These are phyloP conservation scores for Arthroderma uncinatum DNA, from an alignment of 2,329 filamentous ascomycete species.

Conservation along the genomic window DNA sequence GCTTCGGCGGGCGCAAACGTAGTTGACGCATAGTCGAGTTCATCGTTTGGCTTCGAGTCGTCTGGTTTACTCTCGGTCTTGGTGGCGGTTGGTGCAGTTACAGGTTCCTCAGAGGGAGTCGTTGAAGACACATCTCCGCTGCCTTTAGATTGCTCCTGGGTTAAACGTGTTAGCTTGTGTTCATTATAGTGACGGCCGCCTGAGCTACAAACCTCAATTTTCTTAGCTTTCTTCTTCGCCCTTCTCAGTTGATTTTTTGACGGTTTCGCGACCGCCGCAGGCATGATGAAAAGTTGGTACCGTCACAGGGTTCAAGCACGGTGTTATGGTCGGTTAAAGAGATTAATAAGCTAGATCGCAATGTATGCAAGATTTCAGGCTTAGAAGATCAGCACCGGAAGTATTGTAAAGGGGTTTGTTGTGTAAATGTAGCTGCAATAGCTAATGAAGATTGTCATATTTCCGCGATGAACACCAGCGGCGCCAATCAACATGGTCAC, in stretches of 20 bases:
- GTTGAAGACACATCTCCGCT: slow-evolving; percentile 8
- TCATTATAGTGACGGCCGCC: background rate
- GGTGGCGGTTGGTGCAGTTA: background rate
- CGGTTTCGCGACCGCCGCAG: slow-evolving; percentile 47
- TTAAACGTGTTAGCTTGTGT: background rate
- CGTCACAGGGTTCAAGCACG: background rate
- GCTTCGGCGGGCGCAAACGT: slow-evolving; percentile 39
- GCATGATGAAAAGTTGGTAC: slow-evolving; percentile 12
- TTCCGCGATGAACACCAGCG: background rate
- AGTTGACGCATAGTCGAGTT: slow-evolving; percentile 18
- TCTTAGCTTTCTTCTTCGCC: slow-evolving; percentile 88
- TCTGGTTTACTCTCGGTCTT: slow-evolving; percentile 5
- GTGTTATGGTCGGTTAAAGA: background rate
- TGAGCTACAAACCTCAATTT: slow-evolving; percentile 46
- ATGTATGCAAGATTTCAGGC: background rate
- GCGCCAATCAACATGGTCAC: background rate
- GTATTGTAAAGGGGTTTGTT: too few species aligned
- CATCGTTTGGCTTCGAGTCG: slow-evolving; percentile 32
- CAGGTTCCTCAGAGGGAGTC: background rate
- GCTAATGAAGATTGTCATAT: background rate
- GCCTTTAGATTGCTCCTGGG: slow-evolving; percentile 7
- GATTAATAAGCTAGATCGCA: background rate
- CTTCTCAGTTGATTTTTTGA: slow-evolving; percentile 91
- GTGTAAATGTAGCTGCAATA: background rate
- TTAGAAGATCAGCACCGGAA: too few species aligned